These are phyloP conservation scores for Trichoderma orchidacearum DNA, from an alignment of 495 filamentous ascomycete species.

Conservation along the genomic window DNA sequence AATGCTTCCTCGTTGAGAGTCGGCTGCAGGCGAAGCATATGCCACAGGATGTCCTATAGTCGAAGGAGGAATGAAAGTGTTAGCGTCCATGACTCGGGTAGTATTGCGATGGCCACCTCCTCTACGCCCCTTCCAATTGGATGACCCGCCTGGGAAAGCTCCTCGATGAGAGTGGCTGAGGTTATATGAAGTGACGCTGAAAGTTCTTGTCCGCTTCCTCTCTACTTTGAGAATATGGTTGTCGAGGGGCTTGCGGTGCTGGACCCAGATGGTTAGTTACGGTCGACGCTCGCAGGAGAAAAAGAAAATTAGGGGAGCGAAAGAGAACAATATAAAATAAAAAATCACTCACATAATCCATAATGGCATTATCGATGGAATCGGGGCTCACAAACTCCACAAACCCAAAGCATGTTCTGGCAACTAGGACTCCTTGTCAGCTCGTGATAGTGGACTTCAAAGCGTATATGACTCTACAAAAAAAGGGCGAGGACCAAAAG, in stretches of 20 bases:
- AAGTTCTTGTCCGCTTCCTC: background rate
- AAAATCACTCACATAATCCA: background rate
- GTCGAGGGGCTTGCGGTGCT: background rate
- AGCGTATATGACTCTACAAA: too few relatives aligned
- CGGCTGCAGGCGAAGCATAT: too few relatives aligned
- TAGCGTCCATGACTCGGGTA: background rate
- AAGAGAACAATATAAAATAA: background rate
- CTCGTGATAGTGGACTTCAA: background rate
- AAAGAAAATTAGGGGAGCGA: too few relatives aligned
- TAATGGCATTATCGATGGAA: background rate
- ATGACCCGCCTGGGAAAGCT: background rate
- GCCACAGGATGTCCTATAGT: too few relatives aligned
- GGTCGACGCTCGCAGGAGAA: too few relatives aligned
- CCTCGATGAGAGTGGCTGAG: background rate
- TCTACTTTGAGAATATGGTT: background rate
- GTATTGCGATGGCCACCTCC: background rate
- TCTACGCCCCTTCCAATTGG: background rate
- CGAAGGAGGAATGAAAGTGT: background rate
- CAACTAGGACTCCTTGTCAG: constrained; percentile 8
- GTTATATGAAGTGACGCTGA: background rate
- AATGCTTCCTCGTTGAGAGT: too few relatives aligned
- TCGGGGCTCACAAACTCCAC: constrained; percentile 21
- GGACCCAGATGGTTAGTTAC: background rate
- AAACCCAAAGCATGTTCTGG: constrained; percentile 35
- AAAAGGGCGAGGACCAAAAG: too few relatives aligned